Percentiles rank a stretch among this genome's conserved stretches.
Conservation (phyloP, 1,139 yeast genomes). For the Suhomyces bokatorum region DNA sequence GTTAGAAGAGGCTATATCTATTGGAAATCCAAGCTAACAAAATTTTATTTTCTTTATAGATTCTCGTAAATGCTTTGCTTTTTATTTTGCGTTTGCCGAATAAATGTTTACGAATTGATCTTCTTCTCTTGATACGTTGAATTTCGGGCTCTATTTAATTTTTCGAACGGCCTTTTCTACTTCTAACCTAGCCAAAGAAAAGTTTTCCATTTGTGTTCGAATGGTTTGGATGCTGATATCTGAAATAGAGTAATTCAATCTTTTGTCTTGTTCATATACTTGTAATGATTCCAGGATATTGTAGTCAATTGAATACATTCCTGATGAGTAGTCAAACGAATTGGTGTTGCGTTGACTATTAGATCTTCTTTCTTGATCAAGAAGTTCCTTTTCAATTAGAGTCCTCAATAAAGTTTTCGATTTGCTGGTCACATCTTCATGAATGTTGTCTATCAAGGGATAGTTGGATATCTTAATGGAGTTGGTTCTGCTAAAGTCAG, state of each 20-base stretch:
- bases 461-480: constrained; percentile 23
- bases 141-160: not conserved
- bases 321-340: constrained; percentile 24
- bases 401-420: constrained; percentile 6
- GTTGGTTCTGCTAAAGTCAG: constrained; percentile 19
- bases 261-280: constrained; percentile 17
- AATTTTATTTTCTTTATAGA: no score
- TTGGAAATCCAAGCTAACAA: no score
- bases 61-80: no score
- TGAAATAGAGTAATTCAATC: constrained; percentile 15
- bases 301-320: constrained; percentile 29
- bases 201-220: constrained; percentile 23
- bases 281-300: constrained; percentile 26
- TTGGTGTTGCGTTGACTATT: constrained; percentile 7
- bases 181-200: constrained; percentile 26
- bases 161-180: constrained; percentile 14
- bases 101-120: no score
- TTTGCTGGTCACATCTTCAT: constrained; percentile 6
- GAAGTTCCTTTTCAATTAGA: constrained; percentile 10
- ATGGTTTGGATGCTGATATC: constrained; percentile 24
- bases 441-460: constrained; percentile 26
- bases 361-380: constrained; percentile 7
- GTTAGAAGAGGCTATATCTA: no score
- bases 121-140: not conserved
- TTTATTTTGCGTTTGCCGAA: no score